A percentile compares a stretch with the other conserved stretches of the same genome.
These are phyloP conservation scores for Chlorella sp. DNA, from an alignment of 139 green algal species.

Conservation along the genomic window DNA sequence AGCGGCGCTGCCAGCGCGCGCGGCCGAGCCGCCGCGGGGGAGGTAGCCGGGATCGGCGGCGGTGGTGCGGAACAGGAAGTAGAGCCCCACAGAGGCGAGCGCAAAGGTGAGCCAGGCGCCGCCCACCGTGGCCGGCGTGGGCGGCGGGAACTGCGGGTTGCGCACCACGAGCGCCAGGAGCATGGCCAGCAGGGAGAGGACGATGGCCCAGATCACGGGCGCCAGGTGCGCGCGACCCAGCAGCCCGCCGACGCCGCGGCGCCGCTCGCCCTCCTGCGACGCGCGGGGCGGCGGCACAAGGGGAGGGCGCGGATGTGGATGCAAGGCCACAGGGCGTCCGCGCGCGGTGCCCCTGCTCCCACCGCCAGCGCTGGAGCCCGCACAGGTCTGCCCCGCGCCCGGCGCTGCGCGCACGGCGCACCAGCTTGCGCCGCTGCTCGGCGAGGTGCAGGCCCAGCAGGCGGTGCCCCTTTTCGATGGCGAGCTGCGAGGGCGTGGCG, in stretches of 20 bases:
- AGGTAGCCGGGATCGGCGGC: constrained; percentile 81
- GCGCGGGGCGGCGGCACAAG: too few species aligned
- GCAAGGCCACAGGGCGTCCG: too few species aligned
- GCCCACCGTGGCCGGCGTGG: neutral
- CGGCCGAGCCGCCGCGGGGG: constrained; percentile 15
- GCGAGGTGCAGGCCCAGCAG: constrained; percentile 68
- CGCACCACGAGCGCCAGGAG: constrained; percentile 64
- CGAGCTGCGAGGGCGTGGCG: constrained; percentile 85
- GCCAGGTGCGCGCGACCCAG: constrained; percentile 76
- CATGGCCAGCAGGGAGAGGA: constrained; percentile 68
- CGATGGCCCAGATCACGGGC: constrained; percentile 80
- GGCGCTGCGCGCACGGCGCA: too few species aligned
- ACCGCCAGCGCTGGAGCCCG: too few species aligned
- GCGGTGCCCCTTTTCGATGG: constrained; percentile 90
- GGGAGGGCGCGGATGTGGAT: neutral
- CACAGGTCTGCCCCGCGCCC: too few species aligned
- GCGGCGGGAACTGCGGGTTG: constrained; percentile 15
- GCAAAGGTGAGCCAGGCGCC: constrained; percentile 45
- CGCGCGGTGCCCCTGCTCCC: too few species aligned
- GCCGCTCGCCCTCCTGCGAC: neutral
- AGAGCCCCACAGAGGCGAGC: constrained; percentile 52
- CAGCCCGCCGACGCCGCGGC: constrained; percentile 19
- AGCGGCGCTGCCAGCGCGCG: neutral
- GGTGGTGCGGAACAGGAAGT: constrained; percentile 79
- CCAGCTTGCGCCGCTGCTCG: too few species aligned